Evolutionary conservation across 257 asterid genomes (phyloP).

Genomic region (Schizonepeta tenuifolia): DNA sequence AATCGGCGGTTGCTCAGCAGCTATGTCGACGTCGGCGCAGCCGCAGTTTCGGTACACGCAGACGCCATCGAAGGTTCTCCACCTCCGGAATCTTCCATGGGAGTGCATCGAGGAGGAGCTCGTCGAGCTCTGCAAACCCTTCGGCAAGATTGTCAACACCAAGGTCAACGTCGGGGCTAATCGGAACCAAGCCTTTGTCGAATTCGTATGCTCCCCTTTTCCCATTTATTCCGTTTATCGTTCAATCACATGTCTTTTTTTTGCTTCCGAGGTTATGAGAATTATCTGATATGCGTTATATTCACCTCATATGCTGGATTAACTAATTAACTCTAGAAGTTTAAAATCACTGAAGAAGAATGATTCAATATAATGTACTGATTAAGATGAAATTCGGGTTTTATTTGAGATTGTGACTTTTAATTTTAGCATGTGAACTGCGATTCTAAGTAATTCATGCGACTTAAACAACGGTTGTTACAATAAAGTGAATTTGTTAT

Average conservation of each 20-base stretch:
- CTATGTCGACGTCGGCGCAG: slow-evolving; percentile 77
- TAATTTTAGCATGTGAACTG: too few species aligned
- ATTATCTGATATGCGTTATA: slow-evolving; percentile 7
- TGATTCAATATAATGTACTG: background rate
- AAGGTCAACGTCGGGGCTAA: slow-evolving; percentile 84
- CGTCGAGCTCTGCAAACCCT: slow-evolving; percentile 71
- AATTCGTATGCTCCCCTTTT: slow-evolving; percentile 57
- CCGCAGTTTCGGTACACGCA: slow-evolving; percentile 82
- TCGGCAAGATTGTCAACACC: slow-evolving; percentile 80
- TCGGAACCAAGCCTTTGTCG: slow-evolving; percentile 87
- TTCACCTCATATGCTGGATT: background rate
- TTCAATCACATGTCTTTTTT: background rate
- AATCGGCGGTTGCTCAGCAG: slow-evolving; percentile 29
- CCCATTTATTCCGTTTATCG: background rate
- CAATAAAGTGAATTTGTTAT: background rate
- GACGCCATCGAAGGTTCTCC: slow-evolving; percentile 89
- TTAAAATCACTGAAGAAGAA: background rate
- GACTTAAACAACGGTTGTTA: background rate
- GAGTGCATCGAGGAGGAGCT: slow-evolving; percentile 85
- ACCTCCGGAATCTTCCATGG: slow-evolving; percentile 87
- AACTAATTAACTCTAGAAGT: background rate
- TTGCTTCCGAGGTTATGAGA: background rate
- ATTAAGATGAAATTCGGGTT: background rate
- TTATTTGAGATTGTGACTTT: too few species aligned
- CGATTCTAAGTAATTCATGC: background rate